Evolutionary conservation across 768 basidiomycete species (phyloP).

Genomic region (Pleurotus platypus): DNA sequence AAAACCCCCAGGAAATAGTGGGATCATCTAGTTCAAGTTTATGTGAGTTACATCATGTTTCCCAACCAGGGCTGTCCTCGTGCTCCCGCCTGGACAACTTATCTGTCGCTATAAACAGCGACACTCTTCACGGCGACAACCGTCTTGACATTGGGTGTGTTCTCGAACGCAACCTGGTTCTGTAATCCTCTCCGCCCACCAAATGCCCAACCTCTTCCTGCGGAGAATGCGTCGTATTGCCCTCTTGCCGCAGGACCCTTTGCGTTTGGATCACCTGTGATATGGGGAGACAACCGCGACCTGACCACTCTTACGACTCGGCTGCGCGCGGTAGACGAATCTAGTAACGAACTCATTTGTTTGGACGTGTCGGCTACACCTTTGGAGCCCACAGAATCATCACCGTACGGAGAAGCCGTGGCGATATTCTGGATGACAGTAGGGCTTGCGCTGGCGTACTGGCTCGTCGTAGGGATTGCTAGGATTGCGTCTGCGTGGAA

Average conservation of each 20-base stretch:
- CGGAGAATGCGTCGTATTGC: conserved; percentile 54
- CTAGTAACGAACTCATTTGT: conserved; percentile 78
- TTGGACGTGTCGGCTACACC: conserved; percentile 77
- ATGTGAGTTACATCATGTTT: conserved; percentile 41
- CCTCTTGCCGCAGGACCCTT: conserved; percentile 78
- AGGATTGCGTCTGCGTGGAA: conserved; percentile 85
- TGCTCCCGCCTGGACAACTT: background rate
- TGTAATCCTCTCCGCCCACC: conserved; percentile 79
- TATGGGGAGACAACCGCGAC: conserved; percentile 59
- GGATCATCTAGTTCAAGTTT: conserved; percentile 64
- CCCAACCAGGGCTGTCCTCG: background rate
- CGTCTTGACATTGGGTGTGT: conserved; percentile 75
- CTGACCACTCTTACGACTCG: conserved; percentile 84
- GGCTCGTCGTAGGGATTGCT: conserved; percentile 76
- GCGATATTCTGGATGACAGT: conserved; percentile 76
- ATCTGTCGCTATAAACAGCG: conserved; percentile 36
- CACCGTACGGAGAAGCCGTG: conserved; percentile 62
- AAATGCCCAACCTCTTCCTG: conserved; percentile 56
- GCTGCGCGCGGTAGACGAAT: conserved; percentile 86
- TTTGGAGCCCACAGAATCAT: conserved; percentile 51
- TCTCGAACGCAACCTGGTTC: conserved; percentile 67
- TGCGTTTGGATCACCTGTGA: conserved; percentile 74
- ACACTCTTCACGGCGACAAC: conserved; percentile 84
- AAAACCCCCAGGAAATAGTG: conserved; percentile 52
- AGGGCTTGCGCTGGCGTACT: conserved; percentile 73